These are phyloP conservation scores for Mitragyna speciosa DNA, from an alignment of 257 asterid species.

Conservation along the genomic window DNA sequence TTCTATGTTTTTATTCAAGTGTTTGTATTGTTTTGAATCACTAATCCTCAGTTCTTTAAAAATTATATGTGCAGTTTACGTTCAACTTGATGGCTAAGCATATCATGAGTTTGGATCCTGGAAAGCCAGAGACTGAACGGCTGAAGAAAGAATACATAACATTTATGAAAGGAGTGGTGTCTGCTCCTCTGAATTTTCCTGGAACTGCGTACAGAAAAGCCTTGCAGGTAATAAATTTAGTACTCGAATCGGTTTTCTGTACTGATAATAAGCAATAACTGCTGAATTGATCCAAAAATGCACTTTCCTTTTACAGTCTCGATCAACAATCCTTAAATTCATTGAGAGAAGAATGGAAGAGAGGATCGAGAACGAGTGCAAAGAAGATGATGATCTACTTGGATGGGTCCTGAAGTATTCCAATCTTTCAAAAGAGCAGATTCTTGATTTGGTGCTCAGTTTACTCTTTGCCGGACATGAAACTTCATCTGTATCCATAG, in stretches of 20 bases:
- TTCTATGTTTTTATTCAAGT: neutral
- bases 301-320: slow-evolving; percentile 46
- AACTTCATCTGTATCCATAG: slow-evolving; percentile 79
- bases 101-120: slow-evolving; percentile 87
- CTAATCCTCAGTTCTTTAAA: neutral
- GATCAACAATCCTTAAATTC: slow-evolving; percentile 69
- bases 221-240: slow-evolving; percentile 41
- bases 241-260: neutral
- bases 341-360: slow-evolving; percentile 79
- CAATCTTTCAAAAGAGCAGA: slow-evolving; percentile 75
- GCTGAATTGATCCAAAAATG: neutral
- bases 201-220: slow-evolving; percentile 94
- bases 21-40: neutral
- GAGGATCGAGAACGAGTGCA: slow-evolving; percentile 37
- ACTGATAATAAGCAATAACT: neutral
- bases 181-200: slow-evolving; percentile 90
- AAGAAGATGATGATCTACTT: slow-evolving; percentile 63
- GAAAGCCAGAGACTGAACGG: slow-evolving; percentile 66
- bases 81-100: slow-evolving; percentile 91
- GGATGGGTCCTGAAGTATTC: slow-evolving; percentile 87
- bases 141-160: slow-evolving; percentile 82
- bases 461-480: slow-evolving; percentile 90
- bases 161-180: slow-evolving; percentile 93
- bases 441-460: slow-evolving; percentile 76
- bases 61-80: slow-evolving; percentile 54